Evolutionary conservation across 306 rosid species (phyloP).

Genomic region (Dicorynia guianensis): DNA sequence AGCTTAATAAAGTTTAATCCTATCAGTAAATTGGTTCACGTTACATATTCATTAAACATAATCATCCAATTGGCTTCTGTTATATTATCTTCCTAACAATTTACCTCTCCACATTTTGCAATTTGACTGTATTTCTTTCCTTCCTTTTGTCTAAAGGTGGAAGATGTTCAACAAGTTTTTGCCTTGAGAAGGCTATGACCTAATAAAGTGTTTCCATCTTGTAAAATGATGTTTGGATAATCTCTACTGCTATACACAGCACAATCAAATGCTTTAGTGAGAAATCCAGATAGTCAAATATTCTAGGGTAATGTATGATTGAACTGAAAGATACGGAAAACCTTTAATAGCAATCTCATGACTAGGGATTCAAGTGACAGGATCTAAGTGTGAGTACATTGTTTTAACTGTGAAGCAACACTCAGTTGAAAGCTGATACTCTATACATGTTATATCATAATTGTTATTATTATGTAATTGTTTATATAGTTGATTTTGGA

Average conservation of each 20-base stretch:
- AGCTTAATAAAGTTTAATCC: background rate
- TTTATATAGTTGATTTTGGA: background rate
- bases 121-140: slow-evolving; percentile 19
- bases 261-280: background rate
- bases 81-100: slow-evolving; percentile 40
- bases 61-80: slow-evolving; percentile 28
- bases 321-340: background rate
- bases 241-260: background rate
- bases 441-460: background rate
- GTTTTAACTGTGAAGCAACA: background rate
- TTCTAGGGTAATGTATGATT: background rate
- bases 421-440: background rate
- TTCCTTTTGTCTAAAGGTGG: too few relatives aligned
- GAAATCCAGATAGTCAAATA: background rate
- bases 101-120: slow-evolving; percentile 24
- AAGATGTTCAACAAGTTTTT: too few relatives aligned
- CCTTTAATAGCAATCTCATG: background rate
- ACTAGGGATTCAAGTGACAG: slow-evolving; percentile 3
- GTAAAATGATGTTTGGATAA: background rate
- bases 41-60: background rate
- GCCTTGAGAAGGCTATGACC: too few relatives aligned
- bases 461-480: too few relatives aligned
- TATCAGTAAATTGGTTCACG: slow-evolving; percentile 27
- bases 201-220: background rate
- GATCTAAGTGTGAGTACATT: background rate